Conservation (phyloP, 2,329 filamentous ascomycete species). For the Rutstroemia sp. region DNA sequence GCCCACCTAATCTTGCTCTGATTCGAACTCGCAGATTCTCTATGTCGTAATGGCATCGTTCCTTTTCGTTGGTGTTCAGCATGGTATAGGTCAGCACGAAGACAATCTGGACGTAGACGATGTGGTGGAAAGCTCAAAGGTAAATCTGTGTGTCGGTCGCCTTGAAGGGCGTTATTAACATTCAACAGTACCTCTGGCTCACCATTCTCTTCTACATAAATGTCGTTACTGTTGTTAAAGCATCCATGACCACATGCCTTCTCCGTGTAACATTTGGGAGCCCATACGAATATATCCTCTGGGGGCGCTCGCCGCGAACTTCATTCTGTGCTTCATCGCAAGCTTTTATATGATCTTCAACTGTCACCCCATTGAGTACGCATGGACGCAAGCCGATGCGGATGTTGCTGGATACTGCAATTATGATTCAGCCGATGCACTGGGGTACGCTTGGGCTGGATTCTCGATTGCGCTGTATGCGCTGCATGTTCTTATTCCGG, state of each 20-base stretch:
- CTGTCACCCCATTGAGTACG: conserved; percentile 4
- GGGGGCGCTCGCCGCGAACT: conserved; percentile 3
- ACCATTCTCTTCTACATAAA: conserved; percentile 4
- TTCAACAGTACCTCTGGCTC: conserved; percentile 6
- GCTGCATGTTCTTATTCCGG: conserved; percentile 1
- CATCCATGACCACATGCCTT: conserved; percentile 6
- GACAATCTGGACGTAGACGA: background rate
- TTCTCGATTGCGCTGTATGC: conserved; percentile 1
- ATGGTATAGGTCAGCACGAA: conserved; percentile 6
- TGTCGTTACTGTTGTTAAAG: conserved; percentile 4
- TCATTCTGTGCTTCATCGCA: conserved; percentile 4
- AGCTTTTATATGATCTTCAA: conserved; percentile 7
- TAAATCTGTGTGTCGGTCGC: background rate
- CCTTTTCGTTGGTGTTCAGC: conserved; percentile 4
- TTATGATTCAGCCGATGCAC: conserved; percentile 1
- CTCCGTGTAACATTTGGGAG: conserved; percentile 4
- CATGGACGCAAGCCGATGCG: conserved; percentile 2
- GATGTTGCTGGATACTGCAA: conserved; percentile 3
- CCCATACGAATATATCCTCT: conserved; percentile 2
- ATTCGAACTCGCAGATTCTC: background rate
- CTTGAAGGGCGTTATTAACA: background rate
- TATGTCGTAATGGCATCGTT: conserved; percentile 6
- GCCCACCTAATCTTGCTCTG: background rate
- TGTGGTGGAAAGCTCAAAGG: conserved; percentile 6
- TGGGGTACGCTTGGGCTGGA: conserved; percentile 5